Conservation (phyloP, 164 flowering plant genomes). For the Aristolochia fimbriata region DNA sequence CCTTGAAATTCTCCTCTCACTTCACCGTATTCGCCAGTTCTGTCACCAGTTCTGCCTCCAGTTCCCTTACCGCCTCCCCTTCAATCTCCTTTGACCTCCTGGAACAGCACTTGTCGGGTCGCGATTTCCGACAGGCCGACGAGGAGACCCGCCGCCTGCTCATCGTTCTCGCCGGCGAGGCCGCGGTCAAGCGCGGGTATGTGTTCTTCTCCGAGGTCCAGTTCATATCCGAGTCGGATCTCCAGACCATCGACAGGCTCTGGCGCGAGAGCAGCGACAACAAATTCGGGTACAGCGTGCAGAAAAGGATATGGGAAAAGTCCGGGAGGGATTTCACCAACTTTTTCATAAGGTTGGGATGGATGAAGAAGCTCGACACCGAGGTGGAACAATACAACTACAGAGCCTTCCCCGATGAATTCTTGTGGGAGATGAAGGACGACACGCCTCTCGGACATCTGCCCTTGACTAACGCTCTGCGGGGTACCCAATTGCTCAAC, state of each 20-base stretch:
- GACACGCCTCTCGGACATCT: constrained; percentile 81
- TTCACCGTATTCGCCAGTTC: constrained; percentile 20
- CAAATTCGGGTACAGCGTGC: constrained; percentile 82
- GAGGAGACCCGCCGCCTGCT: constrained; percentile 90
- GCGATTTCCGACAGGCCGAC: constrained; percentile 70
- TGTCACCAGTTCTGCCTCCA: constrained; percentile 16
- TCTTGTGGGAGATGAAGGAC: constrained; percentile 65
- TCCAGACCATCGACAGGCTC: constrained; percentile 56
- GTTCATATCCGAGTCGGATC: constrained; percentile 53
- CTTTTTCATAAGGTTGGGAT: constrained; percentile 68
- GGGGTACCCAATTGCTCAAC: constrained; percentile 73
- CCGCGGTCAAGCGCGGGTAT: constrained; percentile 66
- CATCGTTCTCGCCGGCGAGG: constrained; percentile 74
- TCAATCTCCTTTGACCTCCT: constrained; percentile 47
- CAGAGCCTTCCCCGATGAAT: constrained; percentile 77
- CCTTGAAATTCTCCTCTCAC: constrained; percentile 10
- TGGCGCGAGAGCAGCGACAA: constrained; percentile 58
- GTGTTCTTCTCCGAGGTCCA: constrained; percentile 94
- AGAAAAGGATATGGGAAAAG: constrained; percentile 57
- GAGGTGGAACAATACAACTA: constrained; percentile 82
- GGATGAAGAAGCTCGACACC: constrained; percentile 97
- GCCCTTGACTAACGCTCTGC: constrained; percentile 86
- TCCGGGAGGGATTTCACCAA: constrained; percentile 52
- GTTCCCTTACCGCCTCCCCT: constrained; percentile 19
- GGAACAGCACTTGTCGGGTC: constrained; percentile 34